Conservation (phyloP, 208 protist genomes). For the Acanthamoeba royreba region DNA sequence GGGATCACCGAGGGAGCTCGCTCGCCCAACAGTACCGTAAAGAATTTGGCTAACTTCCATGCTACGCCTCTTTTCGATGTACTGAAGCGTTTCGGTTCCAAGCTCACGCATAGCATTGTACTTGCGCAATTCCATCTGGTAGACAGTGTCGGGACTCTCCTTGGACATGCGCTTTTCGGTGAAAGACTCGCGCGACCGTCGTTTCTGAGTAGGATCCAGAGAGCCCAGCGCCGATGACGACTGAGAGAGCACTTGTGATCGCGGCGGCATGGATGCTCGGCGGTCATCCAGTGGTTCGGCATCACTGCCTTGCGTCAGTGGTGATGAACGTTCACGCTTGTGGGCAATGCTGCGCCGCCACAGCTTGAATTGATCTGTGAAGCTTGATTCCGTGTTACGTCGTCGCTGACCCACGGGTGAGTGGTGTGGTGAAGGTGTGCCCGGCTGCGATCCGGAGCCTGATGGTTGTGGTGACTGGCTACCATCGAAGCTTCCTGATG, state of each 20-base stretch:
- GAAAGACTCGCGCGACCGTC: background rate
- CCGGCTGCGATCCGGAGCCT: background rate
- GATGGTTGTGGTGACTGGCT: background rate
- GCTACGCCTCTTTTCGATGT: background rate
- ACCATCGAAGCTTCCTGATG: background rate
- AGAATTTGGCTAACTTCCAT: background rate
- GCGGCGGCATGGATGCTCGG: background rate
- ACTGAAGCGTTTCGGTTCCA: background rate
- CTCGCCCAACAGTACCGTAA: background rate
- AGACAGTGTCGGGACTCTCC: background rate
- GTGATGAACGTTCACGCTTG: background rate
- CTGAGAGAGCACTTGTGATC: background rate
- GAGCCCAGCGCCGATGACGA: background rate
- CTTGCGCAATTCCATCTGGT: background rate
- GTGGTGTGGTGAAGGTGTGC: background rate
- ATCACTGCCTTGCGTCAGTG: background rate
- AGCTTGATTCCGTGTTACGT: background rate
- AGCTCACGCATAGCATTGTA: background rate
- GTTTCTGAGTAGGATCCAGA: background rate
- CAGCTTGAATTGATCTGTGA: background rate
- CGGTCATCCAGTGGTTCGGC: background rate
- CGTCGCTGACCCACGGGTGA: background rate
- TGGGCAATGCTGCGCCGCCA: background rate
- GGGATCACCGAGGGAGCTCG: too few species aligned
- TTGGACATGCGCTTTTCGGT: background rate